Conservation (phyloP, 352 stramenopile genomes). For the Pythium aristosporum region DNA sequence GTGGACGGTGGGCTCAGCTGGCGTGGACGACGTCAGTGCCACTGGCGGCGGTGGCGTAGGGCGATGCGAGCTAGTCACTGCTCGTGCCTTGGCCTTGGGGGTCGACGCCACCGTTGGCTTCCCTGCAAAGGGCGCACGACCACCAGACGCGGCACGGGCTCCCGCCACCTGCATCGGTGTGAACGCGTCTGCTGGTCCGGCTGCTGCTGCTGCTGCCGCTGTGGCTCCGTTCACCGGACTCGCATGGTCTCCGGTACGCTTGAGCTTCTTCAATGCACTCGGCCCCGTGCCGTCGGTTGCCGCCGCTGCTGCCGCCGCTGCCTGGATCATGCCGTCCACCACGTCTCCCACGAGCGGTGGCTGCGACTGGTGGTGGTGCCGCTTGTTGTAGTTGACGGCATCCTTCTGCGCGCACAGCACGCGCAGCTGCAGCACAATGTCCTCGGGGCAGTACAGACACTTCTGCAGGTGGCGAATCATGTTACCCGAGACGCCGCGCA, state of each 20-base stretch:
- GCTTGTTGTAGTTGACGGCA: slow-evolving; percentile 70
- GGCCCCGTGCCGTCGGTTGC: not conserved
- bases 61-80: not conserved
- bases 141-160: not conserved
- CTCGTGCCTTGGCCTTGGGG: slow-evolving; percentile 9
- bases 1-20: not conserved
- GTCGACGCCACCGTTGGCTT: not conserved
- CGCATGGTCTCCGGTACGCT: not conserved
- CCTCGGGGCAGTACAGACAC: slow-evolving; percentile 67
- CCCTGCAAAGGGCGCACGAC: not conserved
- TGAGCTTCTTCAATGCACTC: slow-evolving; percentile 25
- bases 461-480: slow-evolving; percentile 86
- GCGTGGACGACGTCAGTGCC: not conserved
- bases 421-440: slow-evolving; percentile 67
- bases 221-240: not conserved
- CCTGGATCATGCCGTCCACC: slow-evolving; percentile 33
- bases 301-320: not conserved
- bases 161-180: slow-evolving; percentile 43
- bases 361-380: slow-evolving; percentile 41
- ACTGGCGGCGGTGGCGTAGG: not conserved
- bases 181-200: slow-evolving; percentile 31
- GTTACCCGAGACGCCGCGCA: slow-evolving; percentile 75
- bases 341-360: slow-evolving; percentile 7
- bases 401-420: slow-evolving; percentile 69
- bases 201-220: not conserved